phyloP scores from a whole-genome alignment of 305 asterid species.

The Rubia balearica region DNA sequence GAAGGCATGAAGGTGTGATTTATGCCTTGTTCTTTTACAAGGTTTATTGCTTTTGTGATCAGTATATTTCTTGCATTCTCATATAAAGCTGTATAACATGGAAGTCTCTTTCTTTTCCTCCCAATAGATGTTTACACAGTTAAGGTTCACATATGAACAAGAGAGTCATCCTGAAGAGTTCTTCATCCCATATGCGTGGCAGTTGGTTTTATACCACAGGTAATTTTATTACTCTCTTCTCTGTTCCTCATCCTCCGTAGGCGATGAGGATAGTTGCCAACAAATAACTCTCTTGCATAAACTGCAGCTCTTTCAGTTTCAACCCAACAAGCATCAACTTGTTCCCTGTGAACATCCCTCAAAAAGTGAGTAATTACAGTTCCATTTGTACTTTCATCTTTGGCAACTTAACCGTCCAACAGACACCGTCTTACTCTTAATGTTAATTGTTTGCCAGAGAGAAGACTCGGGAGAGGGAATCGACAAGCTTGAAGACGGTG shows the following conservation, averaged over 20 bases:
- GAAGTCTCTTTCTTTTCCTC: background rate
- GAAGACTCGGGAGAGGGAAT: conserved; percentile 37
- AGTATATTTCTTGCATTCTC: background rate
- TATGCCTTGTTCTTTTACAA: conserved; percentile 9
- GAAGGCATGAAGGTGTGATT: conserved; percentile 85
- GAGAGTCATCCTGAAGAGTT: conserved; percentile 98
- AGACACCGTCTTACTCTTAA: background rate
- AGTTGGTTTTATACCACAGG: conserved; percentile 73
- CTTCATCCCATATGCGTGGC: conserved; percentile 95
- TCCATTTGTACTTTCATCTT: background rate
- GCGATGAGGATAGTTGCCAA: no score
- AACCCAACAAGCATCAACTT: conserved; percentile 58
- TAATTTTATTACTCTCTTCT: conserved; percentile 16
- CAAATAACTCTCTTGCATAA: conserved; percentile 18
- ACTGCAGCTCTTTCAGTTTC: conserved; percentile 61
- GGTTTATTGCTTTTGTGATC: background rate
- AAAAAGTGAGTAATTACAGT: conserved; percentile 40
- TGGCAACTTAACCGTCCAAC: background rate
- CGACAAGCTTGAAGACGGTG: conserved; percentile 36
- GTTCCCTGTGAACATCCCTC: conserved; percentile 49
- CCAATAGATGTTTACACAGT: conserved; percentile 68
- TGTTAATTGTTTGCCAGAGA: conserved; percentile 14
- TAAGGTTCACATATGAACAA: conserved; percentile 95
- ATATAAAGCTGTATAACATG: background rate
- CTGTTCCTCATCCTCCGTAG: background rate